Base-by-base conservation (phyloP, 306 rosid species). In the Inga laurina region DNA sequence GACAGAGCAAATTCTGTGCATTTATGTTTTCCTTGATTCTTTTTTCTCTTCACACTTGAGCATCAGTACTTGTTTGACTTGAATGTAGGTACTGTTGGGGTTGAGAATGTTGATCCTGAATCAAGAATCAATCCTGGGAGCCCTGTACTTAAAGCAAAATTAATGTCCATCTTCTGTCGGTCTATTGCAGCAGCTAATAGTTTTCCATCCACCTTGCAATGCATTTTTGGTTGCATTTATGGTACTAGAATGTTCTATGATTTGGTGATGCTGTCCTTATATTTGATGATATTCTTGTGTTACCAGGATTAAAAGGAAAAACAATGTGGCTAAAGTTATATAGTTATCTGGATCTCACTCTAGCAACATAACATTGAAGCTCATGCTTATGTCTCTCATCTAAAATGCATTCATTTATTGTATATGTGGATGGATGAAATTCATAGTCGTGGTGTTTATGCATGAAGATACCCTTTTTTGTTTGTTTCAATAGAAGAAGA, bases 141-240 rank as follows among this genome's bases (percentile, higher is more conserved):
- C 83, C 90, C 80, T 79, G 90, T 94, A 72, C 87, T 95, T 68
- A 95, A 88, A 88, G 92, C 91, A 79, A 95, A 90, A 81, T 89
- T 95, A 66, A 91, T 95, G 94, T 95, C 99, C 81, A 79, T 89
- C 81, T 95, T 95, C 90, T 95, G 98, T 89, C 95, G 93, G 80
- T 95, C 98, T 81, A 90, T 95, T 83, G 83, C 92, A 64, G 97
- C 99, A 52, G 98, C 99, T 77, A 93, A 95, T 85, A 91, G 95
- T 91, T 93, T 95, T 82, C 99, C 99, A 18, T 84, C 97, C 76
- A 91, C 99, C 68, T 83, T 95, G 91, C 99, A 95, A 87, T 93
- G 99, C 90, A 93, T 95, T 85, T 95, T 95, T 92, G 90, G 93
- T 72, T 92, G 98, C 92, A 90, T 95, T 81, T 95, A 93, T 80